These are phyloP conservation scores for Barnettozyma californica DNA, from an alignment of 805 yeast species.

Conservation along the genomic window DNA sequence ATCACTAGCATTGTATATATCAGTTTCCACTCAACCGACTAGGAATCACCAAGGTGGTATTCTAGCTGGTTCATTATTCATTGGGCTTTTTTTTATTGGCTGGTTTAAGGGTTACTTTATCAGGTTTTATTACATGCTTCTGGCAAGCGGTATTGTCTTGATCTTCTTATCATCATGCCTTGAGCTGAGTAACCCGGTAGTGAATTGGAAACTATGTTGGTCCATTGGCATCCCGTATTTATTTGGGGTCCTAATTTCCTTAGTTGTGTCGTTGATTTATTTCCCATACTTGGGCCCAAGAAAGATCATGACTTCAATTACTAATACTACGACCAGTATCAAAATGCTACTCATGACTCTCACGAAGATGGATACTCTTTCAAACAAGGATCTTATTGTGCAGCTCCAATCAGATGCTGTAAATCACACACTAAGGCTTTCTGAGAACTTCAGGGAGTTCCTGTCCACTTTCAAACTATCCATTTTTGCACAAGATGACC, in stretches of 20 bases:
- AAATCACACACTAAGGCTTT: constrained; percentile 27
- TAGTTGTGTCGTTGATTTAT: constrained; percentile 30
- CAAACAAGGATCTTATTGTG: constrained; percentile 17
- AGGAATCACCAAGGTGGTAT: constrained; percentile 42
- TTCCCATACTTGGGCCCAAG: constrained; percentile 39
- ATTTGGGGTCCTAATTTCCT: constrained; percentile 36
- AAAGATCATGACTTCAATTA: constrained; percentile 25
- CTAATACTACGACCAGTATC: constrained; percentile 21
- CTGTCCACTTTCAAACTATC: constrained; percentile 36
- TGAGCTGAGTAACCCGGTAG: constrained; percentile 23
- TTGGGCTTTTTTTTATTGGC: constrained; percentile 33
- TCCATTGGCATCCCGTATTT: constrained; percentile 40
- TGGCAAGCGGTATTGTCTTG: constrained; percentile 32
- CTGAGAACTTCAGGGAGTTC: constrained; percentile 40
- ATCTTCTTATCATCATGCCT: constrained; percentile 28
- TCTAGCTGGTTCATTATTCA: constrained; percentile 35
- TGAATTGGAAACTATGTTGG: constrained; percentile 33
- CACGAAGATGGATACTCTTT: constrained; percentile 5
- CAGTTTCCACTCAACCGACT: constrained; percentile 36
- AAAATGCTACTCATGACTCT: constrained; percentile 22
- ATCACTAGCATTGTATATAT: constrained; percentile 36
- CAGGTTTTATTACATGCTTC: constrained; percentile 34
- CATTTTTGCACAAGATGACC: constrained; percentile 26
- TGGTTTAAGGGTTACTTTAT: constrained; percentile 39
- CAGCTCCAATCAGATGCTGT: constrained; percentile 28